Evolutionary conservation across 2,329 filamentous ascomycete genomes (phyloP).

Genomic region (Plectosphaerella cucumerina): DNA sequence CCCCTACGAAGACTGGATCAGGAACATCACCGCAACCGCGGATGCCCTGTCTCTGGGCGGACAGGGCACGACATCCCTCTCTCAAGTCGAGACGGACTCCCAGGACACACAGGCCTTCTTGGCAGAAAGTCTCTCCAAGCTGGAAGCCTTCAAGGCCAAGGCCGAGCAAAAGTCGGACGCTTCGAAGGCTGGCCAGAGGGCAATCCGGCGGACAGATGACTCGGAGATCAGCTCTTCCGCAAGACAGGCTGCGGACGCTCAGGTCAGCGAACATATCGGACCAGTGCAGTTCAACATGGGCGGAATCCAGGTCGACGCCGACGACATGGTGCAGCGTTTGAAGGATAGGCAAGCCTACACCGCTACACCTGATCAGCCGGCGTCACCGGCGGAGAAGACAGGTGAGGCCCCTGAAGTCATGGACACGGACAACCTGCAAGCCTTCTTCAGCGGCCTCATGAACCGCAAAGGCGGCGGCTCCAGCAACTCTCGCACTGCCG

Average conservation of each 20-base stretch:
- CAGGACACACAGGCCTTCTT: conserved; percentile 77
- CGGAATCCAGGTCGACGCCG: conserved; percentile 91
- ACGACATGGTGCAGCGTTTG: conserved; percentile 84
- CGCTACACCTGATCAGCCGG: conserved; percentile 19
- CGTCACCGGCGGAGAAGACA: conserved; percentile 23
- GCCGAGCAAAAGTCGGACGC: conserved; percentile 35
- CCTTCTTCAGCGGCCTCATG: conserved; percentile 58
- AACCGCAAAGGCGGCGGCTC: conserved; percentile 37
- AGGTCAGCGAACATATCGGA: conserved; percentile 76
- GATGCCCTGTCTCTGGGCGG: conserved; percentile 49
- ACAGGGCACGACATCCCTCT: conserved; percentile 35
- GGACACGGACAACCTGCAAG: conserved; percentile 54
- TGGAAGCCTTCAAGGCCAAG: conserved; percentile 62
- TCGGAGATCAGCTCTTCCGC: conserved; percentile 15
- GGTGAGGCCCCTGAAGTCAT: conserved; percentile 35
- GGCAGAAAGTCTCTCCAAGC: conserved; percentile 65
- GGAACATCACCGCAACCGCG: conserved; percentile 62
- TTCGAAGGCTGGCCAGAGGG: conserved; percentile 16
- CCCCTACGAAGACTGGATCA: conserved; percentile 75
- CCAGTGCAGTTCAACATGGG: conserved; percentile 98
- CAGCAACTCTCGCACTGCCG: not conserved
- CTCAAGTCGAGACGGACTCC: conserved; percentile 57
- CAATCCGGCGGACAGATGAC: conserved; percentile 15
- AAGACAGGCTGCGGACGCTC: conserved; percentile 33
- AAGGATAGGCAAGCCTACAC: conserved; percentile 62